Evolutionary conservation across 176 grass and related monocot species (phyloP).

Genomic region (Tuctoria greenei): DNA sequence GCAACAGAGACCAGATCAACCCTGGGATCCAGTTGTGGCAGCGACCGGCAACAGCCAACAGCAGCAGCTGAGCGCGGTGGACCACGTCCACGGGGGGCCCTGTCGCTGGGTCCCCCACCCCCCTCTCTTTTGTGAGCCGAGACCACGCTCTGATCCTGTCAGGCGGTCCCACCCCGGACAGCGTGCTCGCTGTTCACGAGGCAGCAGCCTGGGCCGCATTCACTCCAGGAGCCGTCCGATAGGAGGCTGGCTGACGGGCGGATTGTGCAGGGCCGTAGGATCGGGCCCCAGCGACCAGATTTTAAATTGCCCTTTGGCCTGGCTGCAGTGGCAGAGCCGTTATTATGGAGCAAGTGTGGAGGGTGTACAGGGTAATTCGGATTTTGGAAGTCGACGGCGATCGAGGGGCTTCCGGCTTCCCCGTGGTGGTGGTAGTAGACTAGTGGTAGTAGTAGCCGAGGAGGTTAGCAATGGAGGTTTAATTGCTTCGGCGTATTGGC

Average conservation of each 20-base stretch:
- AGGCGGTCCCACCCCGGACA: conserved; percentile 17
- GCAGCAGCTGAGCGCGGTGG: neutral
- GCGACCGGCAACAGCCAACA: neutral
- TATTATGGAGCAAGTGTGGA: neutral
- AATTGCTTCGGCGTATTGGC: conserved; percentile 32
- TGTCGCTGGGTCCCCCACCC: neutral
- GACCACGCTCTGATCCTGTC: conserved; percentile 30
- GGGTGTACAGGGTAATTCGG: neutral
- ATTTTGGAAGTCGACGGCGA: conserved; percentile 13
- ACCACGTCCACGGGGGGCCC: conserved; percentile 42
- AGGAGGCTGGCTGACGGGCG: neutral
- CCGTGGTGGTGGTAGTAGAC: neutral
- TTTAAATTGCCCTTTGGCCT: conserved; percentile 28
- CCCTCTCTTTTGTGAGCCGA: neutral
- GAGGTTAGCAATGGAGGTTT: conserved; percentile 41
- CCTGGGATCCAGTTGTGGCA: conserved; percentile 35
- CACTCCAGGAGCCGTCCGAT: conserved; percentile 20
- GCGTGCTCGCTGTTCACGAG: conserved; percentile 27
- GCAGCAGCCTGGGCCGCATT: conserved; percentile 33
- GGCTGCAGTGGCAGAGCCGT: neutral
- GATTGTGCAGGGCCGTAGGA: neutral
- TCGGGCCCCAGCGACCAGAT: neutral
- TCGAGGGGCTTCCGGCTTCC: neutral
- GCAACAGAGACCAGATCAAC: conserved; percentile 39
- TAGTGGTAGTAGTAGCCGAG: conserved; percentile 22